Evolutionary conservation across 1,139 yeast genomes (phyloP), one percentile per base, ranked within the genome.

Genomic region (Yamadazyma songkhlaensis): DNA sequence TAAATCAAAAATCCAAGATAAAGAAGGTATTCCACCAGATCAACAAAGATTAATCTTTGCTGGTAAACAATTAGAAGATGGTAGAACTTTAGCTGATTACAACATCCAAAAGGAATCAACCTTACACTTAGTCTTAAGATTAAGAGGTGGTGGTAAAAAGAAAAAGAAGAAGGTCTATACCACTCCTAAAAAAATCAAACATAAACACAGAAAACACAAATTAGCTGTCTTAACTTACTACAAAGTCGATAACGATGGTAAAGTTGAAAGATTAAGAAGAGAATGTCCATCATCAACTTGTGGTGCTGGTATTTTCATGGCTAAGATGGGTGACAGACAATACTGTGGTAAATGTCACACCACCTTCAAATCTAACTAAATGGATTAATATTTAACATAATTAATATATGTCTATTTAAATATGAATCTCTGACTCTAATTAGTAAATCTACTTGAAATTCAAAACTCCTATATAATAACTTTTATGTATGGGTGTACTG

Each of bases 81-180:
- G 97, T 64, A 88, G 97, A 82, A 90, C 97, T 57, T 81, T 92
- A 63, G 84, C 96, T 60, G 98, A 92, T 83, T 92, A 92, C 96
- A 90, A 90, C 94, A 92, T 92, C 80, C 97, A 90, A 81, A 90
- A 92, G 88, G 98, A 92, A 81, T 90, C 97, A 54, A 92, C 97
- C 57, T 75, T 92, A 56, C 97, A 92, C 78, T 84, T 92, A 75
- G 97, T 92, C 66, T 79, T 92, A 55, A 89, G 97, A 83, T 87
- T 92, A 74, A 87, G 97, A 83, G 97, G 97, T 85, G 96, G 96
- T 81, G 97, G 97, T 86, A 92, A 92, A 86, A 92, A 92, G 89
- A 90, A 95, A 87, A 88, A 87, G 89, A 89, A 89, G 90, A 94
- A 94, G 96, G 97, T 89, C 71, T 94, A 92, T 92, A 90, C 97